Base-by-base conservation (phyloP, 768 basidiomycete genomes). In the Lyophyllum atratum region DNA sequence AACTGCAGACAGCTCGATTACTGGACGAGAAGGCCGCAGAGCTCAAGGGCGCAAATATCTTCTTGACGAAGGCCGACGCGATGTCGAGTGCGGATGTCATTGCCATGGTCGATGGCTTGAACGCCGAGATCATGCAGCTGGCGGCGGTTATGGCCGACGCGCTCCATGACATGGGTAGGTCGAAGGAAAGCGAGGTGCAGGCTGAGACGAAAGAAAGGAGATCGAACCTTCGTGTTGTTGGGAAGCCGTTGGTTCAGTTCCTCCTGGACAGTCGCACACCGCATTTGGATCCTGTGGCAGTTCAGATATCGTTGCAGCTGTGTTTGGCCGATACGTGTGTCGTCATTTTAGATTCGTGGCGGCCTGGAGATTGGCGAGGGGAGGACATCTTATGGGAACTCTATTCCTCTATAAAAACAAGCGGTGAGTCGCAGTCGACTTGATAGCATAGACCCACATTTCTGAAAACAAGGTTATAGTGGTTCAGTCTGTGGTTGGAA, bases 31-130 rank as follows among this genome's bases (percentile, higher is more conserved):
- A 69, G 19, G 76, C 70, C 5, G 66, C 66, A 6, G 80, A 82
- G 58, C 59, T 82, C 7, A 73, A 72, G n/a, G 72, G 69, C 0
- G 75, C 75, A 0, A 77, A 79, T 49, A 65, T 70, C 9, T 82
- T 77, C 63, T 65, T 82, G 64, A 75, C 74, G 1, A 79, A 74
- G 34, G 68, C 74, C 17, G 81, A 83, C 50, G 59, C 61, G 0
- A 69, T 77, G 54, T 78, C 82, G 0, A 78, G 74, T 1, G 73
- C 75, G 0, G 81, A 83, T 10, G 73, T 81, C 49, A 59, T 66
- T 4, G 33, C 31, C 12, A 63, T 73, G n/a, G 60, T 61, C n/a
- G 59, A 61, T 24, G 47, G 17, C 6, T 48, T 66, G 53, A 63
- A 66, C 37, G 57, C 49, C 2, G 63, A 66, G 52, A 60, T 64